Evolutionary conservation across 106 monocot genomes (phyloP).

Genomic region (Agapanthus africanus): DNA sequence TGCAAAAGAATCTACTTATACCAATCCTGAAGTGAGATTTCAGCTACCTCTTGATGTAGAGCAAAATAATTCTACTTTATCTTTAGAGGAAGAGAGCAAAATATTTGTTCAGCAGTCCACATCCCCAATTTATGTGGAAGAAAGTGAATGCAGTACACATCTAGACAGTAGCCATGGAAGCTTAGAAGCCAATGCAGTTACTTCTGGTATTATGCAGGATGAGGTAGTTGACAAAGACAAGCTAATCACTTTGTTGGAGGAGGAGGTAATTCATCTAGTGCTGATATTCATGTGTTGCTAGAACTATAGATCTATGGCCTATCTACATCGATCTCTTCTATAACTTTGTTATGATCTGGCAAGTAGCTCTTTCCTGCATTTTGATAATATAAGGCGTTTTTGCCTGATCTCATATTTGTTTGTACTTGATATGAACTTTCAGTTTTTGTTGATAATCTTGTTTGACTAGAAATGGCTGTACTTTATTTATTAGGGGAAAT

Average conservation of each 20-base stretch:
- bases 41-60: conserved; percentile 7
- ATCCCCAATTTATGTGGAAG: conserved; percentile 16
- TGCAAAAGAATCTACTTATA: conserved; percentile 4
- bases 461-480: background rate
- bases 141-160: conserved; percentile 13
- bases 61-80: background rate
- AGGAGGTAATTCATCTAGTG: conserved; percentile 50
- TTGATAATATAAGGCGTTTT: background rate
- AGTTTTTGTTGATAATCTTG: background rate
- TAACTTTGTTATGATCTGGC: background rate
- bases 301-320: background rate
- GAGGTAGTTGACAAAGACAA: conserved; percentile 36
- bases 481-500: no score
- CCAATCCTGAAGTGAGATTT: conserved; percentile 7
- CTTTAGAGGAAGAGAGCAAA: conserved; percentile 3
- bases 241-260: conserved; percentile 34
- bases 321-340: background rate
- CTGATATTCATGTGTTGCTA: background rate
- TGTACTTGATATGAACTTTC: background rate
- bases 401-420: background rate
- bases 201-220: conserved; percentile 4
- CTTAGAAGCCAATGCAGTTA: conserved; percentile 9
- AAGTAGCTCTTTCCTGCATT: background rate
- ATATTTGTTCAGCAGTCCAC: background rate
- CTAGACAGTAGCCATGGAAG: background rate